phyloP scores from a whole-genome alignment of 2,329 filamentous ascomycete species.

The Aspergillus vadensis region DNA sequence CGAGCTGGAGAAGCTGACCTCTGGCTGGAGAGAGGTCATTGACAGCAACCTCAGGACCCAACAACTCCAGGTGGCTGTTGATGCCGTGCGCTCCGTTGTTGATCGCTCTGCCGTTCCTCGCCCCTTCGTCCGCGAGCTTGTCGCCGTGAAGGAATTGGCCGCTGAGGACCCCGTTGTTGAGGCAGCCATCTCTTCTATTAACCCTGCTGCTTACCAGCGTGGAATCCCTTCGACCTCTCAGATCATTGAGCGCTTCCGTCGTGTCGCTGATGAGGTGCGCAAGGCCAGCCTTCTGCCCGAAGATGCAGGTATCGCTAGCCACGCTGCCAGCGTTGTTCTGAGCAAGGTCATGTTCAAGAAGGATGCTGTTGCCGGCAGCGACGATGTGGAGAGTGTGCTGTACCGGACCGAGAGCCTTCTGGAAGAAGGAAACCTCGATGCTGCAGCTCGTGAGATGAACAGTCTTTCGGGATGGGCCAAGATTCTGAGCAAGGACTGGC shows the following conservation, averaged over 20 bases:
- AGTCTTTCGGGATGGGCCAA: constrained; percentile 90
- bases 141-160: constrained; percentile 90
- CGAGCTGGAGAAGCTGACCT: constrained; percentile 84
- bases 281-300: constrained; percentile 92
- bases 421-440: constrained; percentile 90
- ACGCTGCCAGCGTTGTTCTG: constrained; percentile 84
- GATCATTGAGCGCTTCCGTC: constrained; percentile 92
- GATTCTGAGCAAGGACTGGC: constrained; percentile 91
- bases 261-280: constrained; percentile 86
- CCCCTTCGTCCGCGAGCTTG: constrained; percentile 89
- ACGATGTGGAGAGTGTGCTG: constrained; percentile 92
- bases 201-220: constrained; percentile 88
- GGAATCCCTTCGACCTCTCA: constrained; percentile 82
- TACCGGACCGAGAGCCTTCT: constrained; percentile 85
- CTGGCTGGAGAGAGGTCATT: constrained; percentile 86
- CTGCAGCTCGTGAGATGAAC: constrained; percentile 93
- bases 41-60: constrained; percentile 91
- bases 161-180: constrained; percentile 81
- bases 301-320: constrained; percentile 89
- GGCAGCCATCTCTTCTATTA: constrained; percentile 94
- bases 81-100: constrained; percentile 83
- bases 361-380: constrained; percentile 76
- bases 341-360: constrained; percentile 98
- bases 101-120: constrained; percentile 72
- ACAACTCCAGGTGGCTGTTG: constrained; percentile 92